A percentile compares a stretch with the other conserved stretches of the same genome.
These are phyloP conservation scores for Darksidea phi DNA, from an alignment of 495 filamentous ascomycete species.

Conservation along the genomic window DNA sequence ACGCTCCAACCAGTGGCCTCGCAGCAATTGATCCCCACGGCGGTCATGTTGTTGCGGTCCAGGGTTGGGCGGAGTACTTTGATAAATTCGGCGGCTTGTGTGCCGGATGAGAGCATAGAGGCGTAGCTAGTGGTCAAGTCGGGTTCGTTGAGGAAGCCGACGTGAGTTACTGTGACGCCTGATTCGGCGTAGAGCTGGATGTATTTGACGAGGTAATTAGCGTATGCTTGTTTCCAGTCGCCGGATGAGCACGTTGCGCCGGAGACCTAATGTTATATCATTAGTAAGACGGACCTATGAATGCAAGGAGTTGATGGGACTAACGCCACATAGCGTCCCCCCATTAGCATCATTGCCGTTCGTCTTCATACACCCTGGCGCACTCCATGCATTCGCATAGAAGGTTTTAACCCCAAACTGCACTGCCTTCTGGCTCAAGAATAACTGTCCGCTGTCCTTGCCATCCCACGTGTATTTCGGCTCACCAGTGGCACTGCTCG, in stretches of 20 bases:
- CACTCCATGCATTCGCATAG: slow-evolving; percentile 32
- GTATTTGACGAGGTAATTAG: slow-evolving; percentile 33
- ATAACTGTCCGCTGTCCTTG: slow-evolving; percentile 31
- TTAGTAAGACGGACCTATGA: not conserved
- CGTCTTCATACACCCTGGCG: slow-evolving; percentile 34
- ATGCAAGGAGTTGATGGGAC: not conserved
- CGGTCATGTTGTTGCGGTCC: slow-evolving; percentile 14
- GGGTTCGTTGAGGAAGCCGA: slow-evolving; percentile 35
- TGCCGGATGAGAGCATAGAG: slow-evolving; percentile 25
- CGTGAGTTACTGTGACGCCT: slow-evolving; percentile 27
- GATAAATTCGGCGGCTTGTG: slow-evolving; percentile 34
- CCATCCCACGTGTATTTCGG: slow-evolving; percentile 33
- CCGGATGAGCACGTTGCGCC: slow-evolving; percentile 22
- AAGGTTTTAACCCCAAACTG: slow-evolving; percentile 30
- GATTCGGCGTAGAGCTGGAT: slow-evolving; percentile 27
- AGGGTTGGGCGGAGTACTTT: slow-evolving; percentile 30
- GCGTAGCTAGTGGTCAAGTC: slow-evolving; percentile 30
- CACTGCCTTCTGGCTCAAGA: slow-evolving; percentile 29
- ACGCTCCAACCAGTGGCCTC: slow-evolving; percentile 33
- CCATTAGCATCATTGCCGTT: slow-evolving; percentile 30
- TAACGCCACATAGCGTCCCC: slow-evolving; percentile 28
- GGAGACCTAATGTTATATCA: slow-evolving; percentile 10
- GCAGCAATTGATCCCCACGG: slow-evolving; percentile 34
- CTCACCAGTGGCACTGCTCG: slow-evolving; percentile 9
- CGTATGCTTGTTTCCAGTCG: slow-evolving; percentile 32